Base-by-base conservation (phyloP, 2,329 filamentous ascomycete species). In the Thielaviopsis euricoi region DNA sequence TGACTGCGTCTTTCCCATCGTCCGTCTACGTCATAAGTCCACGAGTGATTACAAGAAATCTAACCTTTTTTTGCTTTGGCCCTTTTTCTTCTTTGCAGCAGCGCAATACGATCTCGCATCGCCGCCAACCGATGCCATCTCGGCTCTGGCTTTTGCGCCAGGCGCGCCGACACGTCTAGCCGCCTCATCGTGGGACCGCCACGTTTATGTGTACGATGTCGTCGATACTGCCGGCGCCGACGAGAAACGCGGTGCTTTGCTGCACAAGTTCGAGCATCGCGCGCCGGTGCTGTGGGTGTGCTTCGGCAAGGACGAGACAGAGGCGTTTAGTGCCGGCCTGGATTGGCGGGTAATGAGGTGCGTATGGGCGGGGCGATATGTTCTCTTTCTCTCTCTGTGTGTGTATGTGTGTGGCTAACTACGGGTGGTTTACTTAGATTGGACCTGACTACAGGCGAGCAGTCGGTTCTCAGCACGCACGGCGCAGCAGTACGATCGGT, bases 171-270 rank as follows among this genome's bases (percentile, higher is more conserved):
- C 77, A 57, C 85, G 83, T 64, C 78, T 98, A 43, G 80, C 94
- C n/a, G 90, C 91, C 64, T 86, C 90, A 12, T 95, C 89, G 58
- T 98, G 93, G 93, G 91, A 97, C 72, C 88, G 84, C 71, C 82
- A 88, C 68, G 82, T 95, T 58, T 95, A 96, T 71, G 77, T 91
- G 56, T 97, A 97, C 76, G 87, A 95, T 67, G 79, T 85, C 60
- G 23, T 53, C n/a, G 56, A 29, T 10, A 49, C 29, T 5, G 50
- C 40, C 25, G 71, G 71, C 52, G 73, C 74, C 61, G 78, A 77
- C 58, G 77, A 80, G 22, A 76, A 78, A 62, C 68, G 71, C 21
- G 83, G 82, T 6, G 79, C 78, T 57, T 75, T 94, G 29, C 66
- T 90, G 33, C 79, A 81, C 63, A 87, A 84, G 63, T 89, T 85